A percentile compares a stretch with the other conserved stretches of the same genome.
Evolutionary conservation across 1,284 basidiomycete species (phyloP).

Genomic region (Waitea zeae): DNA sequence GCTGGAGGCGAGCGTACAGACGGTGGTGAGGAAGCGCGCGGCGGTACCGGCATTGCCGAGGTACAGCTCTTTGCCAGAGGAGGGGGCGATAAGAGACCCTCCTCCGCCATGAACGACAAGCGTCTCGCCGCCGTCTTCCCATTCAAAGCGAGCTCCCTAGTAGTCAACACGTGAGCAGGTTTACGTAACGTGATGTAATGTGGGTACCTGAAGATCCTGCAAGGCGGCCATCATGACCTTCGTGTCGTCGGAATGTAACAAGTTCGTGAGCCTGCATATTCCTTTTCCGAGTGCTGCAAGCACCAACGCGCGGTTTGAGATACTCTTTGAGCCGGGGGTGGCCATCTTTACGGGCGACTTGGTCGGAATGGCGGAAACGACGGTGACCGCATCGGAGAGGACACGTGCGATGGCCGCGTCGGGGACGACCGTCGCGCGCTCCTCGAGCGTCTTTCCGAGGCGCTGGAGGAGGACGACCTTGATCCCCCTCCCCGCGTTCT

Average conservation of each 20-base stretch:
- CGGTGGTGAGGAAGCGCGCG: conserved; percentile 92
- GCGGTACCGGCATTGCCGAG: conserved; percentile 97
- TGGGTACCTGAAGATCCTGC: conserved; percentile 62
- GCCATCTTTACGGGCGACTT: conserved; percentile 69
- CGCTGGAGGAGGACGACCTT: conserved; percentile 85
- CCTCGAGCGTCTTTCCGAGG: conserved; percentile 88
- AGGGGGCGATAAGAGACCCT: conserved; percentile 67
- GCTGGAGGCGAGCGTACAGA: conserved; percentile 63
- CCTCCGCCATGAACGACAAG: conserved; percentile 82
- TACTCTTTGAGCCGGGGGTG: conserved; percentile 92
- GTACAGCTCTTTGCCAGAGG: conserved; percentile 77
- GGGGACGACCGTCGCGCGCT: conserved; percentile 74
- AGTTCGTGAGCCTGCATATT: conserved; percentile 77
- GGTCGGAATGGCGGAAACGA: conserved; percentile 50
- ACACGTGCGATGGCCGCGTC: conserved; percentile 72
- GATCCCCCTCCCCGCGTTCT: conserved; percentile 84
- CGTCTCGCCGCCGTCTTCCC: conserved; percentile 90
- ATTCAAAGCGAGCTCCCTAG: conserved; percentile 81
- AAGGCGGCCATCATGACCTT: conserved; percentile 98
- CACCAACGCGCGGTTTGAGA: conserved; percentile 90
- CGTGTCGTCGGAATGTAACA: conserved; percentile 95
- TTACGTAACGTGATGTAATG: background rate
- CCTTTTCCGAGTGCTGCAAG: conserved; percentile 86
- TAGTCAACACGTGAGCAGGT: conserved; percentile 5
- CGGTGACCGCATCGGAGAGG: conserved; percentile 60